These are phyloP conservation scores for Ascochyta fabae DNA, from an alignment of 2,329 filamentous ascomycete genomes.

Conservation along the genomic window DNA sequence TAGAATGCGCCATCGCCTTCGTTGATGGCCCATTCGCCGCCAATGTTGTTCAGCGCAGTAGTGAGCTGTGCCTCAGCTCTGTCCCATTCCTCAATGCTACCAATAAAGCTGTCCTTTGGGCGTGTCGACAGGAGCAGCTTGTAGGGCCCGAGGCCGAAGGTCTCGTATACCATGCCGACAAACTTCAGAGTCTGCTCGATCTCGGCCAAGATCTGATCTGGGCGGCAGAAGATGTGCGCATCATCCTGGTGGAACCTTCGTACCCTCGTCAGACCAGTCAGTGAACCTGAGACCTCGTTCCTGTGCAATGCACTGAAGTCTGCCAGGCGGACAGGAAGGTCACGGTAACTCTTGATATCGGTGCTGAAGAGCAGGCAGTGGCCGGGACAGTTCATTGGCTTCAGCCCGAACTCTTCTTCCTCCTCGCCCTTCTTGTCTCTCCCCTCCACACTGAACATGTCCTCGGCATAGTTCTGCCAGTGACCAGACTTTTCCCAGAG, in stretches of 20 bases:
- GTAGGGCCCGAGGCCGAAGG: constrained; percentile 74
- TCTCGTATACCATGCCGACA: constrained; percentile 73
- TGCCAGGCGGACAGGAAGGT: constrained; percentile 82
- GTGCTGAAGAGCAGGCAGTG: constrained; percentile 85
- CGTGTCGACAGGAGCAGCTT: constrained; percentile 79
- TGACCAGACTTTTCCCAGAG: constrained; percentile 87
- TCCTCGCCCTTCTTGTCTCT: constrained; percentile 59
- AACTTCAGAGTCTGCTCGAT: constrained; percentile 77
- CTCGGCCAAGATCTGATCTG: constrained; percentile 75
- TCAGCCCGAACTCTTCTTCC: constrained; percentile 79
- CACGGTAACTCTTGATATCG: constrained; percentile 75
- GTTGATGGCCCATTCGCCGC: constrained; percentile 75
- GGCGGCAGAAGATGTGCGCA: constrained; percentile 87
- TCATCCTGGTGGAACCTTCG: constrained; percentile 90
- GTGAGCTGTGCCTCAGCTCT: constrained; percentile 71
- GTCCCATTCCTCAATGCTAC: constrained; percentile 72
- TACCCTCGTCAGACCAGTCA: constrained; percentile 83
- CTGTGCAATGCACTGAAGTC: constrained; percentile 88
- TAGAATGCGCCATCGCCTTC: constrained; percentile 89
- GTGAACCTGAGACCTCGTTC: constrained; percentile 81
- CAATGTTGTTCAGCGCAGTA: constrained; percentile 67
- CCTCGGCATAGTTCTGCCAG: constrained; percentile 86
- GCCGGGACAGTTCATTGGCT: constrained; percentile 93
- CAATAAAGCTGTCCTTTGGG: constrained; percentile 78
- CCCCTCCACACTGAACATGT: constrained; percentile 83